phyloP scores from a whole-genome alignment of 805 yeast species.

The Ogataea sp. region DNA sequence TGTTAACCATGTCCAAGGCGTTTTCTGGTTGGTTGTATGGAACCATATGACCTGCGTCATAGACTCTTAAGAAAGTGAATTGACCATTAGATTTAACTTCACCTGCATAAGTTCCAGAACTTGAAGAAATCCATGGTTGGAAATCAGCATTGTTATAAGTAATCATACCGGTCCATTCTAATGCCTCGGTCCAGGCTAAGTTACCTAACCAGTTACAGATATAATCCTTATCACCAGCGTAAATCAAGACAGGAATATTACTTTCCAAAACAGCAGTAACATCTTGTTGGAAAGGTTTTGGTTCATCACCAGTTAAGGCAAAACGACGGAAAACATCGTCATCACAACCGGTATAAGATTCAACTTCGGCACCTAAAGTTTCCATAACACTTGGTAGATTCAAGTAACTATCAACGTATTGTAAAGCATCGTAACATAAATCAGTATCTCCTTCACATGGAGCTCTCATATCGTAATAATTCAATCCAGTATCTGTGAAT shows the following conservation, averaged over 20 bases:
- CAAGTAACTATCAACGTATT: slow-evolving; percentile 69
- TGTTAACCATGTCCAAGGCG: slow-evolving; percentile 73
- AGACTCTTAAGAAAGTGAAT: slow-evolving; percentile 77
- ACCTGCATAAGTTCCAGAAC: slow-evolving; percentile 25
- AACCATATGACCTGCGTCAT: slow-evolving; percentile 94
- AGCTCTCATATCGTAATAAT: slow-evolving; percentile 83
- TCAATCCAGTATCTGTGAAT: slow-evolving; percentile 76
- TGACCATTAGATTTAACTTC: slow-evolving; percentile 40
- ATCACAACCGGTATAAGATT: slow-evolving; percentile 66
- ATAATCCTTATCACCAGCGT: slow-evolving; percentile 95
- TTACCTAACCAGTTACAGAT: slow-evolving; percentile 97
- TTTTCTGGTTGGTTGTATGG: slow-evolving; percentile 82
- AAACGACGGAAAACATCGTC: slow-evolving; percentile 74
- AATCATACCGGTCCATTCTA: slow-evolving; percentile 34
- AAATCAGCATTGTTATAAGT: slow-evolving; percentile 12
- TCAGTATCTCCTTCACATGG: slow-evolving; percentile 57
- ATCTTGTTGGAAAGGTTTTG: slow-evolving; percentile 77
- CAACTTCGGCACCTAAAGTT: slow-evolving; percentile 89
- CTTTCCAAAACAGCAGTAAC: slow-evolving; percentile 65
- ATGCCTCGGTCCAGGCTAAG: slow-evolving; percentile 71
- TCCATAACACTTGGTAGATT: slow-evolving; percentile 68
- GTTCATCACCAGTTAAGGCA: slow-evolving; percentile 83
- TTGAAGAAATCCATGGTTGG: slow-evolving; percentile 19
- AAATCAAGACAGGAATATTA: slow-evolving; percentile 74
- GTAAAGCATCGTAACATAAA: slow-evolving; percentile 75